phyloP scores from a whole-genome alignment of 768 basidiomycete species.

The Termitomyces heimii region DNA sequence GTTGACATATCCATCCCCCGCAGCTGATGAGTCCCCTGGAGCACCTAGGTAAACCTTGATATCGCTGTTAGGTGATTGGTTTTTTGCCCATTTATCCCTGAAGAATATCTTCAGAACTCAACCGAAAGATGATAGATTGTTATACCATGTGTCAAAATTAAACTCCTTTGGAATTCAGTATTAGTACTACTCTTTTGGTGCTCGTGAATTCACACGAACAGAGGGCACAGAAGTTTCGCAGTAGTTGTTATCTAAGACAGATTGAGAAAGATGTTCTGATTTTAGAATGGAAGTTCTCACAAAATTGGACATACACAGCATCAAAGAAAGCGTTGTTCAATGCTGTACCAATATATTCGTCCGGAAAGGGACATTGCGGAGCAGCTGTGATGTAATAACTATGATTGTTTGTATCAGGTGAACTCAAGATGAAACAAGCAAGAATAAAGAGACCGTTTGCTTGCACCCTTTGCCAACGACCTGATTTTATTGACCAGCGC shows the following conservation, averaged over 20 bases:
- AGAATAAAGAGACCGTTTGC: slow-evolving; percentile 39
- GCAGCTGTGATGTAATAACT: slow-evolving; percentile 63
- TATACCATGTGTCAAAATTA: slow-evolving; percentile 44
- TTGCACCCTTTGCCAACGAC: slow-evolving; percentile 37
- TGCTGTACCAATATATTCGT: slow-evolving; percentile 52
- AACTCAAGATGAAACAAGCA: not conserved
- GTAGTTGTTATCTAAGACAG: slow-evolving; percentile 45
- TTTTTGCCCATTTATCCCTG: slow-evolving; percentile 60
- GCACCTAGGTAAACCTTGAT: slow-evolving; percentile 60
- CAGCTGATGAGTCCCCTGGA: slow-evolving; percentile 45
- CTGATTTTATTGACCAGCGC: slow-evolving; percentile 50
- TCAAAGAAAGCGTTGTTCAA: slow-evolving; percentile 60
- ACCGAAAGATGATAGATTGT: not conserved
- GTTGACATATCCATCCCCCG: slow-evolving; percentile 47
- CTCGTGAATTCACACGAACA: slow-evolving; percentile 16
- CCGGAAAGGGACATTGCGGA: slow-evolving; percentile 66
- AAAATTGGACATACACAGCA: slow-evolving; percentile 69
- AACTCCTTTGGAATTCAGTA: slow-evolving; percentile 29
- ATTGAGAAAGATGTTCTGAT: slow-evolving; percentile 2
- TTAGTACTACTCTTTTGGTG: not conserved
- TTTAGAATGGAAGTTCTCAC: slow-evolving; percentile 21
- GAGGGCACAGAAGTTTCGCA: slow-evolving; percentile 38
- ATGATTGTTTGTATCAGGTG: not conserved
- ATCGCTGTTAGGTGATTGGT: slow-evolving; percentile 46
- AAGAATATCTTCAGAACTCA: not conserved